Percentiles rank a stretch among this genome's conserved stretches.
phyloP scores from a whole-genome alignment of 768 basidiomycete genomes.

The Trametes punicea region DNA sequence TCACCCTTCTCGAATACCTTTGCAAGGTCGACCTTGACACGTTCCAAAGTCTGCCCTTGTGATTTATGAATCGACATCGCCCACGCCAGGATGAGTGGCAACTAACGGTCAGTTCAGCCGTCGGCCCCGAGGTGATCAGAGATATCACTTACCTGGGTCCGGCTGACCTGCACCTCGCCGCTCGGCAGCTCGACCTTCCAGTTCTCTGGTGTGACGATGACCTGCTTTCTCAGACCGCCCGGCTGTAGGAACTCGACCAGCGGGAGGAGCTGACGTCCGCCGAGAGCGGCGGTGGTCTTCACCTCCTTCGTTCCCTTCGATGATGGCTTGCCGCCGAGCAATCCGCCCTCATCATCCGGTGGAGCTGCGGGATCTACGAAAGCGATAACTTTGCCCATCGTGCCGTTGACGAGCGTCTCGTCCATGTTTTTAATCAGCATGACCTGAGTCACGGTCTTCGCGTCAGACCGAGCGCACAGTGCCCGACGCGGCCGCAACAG shows the following conservation, averaged over 20 bases:
- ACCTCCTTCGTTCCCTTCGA: slow-evolving; percentile 13
- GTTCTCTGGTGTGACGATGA: slow-evolving; percentile 61
- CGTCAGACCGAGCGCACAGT: background rate
- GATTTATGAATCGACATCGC: slow-evolving; percentile 99
- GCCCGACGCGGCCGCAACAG: too few species aligned
- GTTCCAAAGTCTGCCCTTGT: slow-evolving; percentile 93
- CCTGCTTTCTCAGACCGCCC: slow-evolving; percentile 48
- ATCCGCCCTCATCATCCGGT: slow-evolving; percentile 31
- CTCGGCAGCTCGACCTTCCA: slow-evolving; percentile 90
- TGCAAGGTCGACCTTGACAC: slow-evolving; percentile 91
- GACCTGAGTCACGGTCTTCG: slow-evolving; percentile 43
- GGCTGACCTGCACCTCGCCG: slow-evolving; percentile 77
- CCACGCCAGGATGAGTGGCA: slow-evolving; percentile 90
- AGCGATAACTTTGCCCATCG: slow-evolving; percentile 78
- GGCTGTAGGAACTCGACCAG: slow-evolving; percentile 76
- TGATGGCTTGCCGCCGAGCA: slow-evolving; percentile 35
- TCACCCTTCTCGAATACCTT: slow-evolving; percentile 90
- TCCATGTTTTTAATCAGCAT: slow-evolving; percentile 63
- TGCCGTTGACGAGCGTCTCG: slow-evolving; percentile 90
- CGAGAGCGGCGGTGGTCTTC: slow-evolving; percentile 5
- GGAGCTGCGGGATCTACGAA: slow-evolving; percentile 58
- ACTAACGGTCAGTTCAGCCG: slow-evolving; percentile 37
- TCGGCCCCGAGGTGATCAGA: background rate
- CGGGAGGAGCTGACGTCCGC: slow-evolving; percentile 45
- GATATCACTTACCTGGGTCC: slow-evolving; percentile 62